phyloP scores from a whole-genome alignment of 2,329 filamentous ascomycete genomes.

The Penicillium paneum region DNA sequence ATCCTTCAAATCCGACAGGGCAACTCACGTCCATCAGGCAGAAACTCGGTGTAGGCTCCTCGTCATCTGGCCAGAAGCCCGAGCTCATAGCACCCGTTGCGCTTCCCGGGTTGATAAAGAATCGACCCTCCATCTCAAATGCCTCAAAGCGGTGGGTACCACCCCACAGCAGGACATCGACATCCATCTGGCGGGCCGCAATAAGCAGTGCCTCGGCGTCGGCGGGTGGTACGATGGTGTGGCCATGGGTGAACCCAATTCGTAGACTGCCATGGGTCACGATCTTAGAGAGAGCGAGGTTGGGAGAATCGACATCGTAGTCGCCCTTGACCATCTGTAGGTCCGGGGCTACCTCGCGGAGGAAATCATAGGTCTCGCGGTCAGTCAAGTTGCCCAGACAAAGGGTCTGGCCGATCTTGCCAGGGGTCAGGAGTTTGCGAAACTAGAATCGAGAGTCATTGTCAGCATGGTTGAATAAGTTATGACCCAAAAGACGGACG shows the following conservation, averaged over 20 bases:
- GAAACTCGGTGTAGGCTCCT: slow-evolving; percentile 83
- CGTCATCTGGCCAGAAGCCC: slow-evolving; percentile 56
- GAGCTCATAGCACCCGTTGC: slow-evolving; percentile 65
- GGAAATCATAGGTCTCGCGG: slow-evolving; percentile 75
- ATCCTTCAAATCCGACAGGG: not conserved
- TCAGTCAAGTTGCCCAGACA: slow-evolving; percentile 79
- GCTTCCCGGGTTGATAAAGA: slow-evolving; percentile 68
- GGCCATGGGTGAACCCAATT: slow-evolving; percentile 68
- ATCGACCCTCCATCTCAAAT: slow-evolving; percentile 69
- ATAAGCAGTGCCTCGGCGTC: slow-evolving; percentile 66
- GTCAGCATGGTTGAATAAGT: not conserved
- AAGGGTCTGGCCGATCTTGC: slow-evolving; percentile 78
- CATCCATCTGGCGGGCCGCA: slow-evolving; percentile 67
- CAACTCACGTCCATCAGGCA: slow-evolving; percentile 92
- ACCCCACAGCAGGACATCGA: slow-evolving; percentile 67
- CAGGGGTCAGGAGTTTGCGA: slow-evolving; percentile 78
- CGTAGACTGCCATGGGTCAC: slow-evolving; percentile 66
- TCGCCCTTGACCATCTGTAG: slow-evolving; percentile 69
- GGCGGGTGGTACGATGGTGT: slow-evolving; percentile 65
- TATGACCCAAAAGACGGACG: slow-evolving; percentile 8
- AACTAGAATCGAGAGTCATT: slow-evolving; percentile 54
- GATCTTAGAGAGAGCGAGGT: slow-evolving; percentile 64
- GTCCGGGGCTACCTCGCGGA: slow-evolving; percentile 69
- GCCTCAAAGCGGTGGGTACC: slow-evolving; percentile 69
- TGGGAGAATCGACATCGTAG: slow-evolving; percentile 66